phyloP scores from a whole-genome alignment of 1,284 basidiomycete genomes.

The Ganoderma boninense region DNA sequence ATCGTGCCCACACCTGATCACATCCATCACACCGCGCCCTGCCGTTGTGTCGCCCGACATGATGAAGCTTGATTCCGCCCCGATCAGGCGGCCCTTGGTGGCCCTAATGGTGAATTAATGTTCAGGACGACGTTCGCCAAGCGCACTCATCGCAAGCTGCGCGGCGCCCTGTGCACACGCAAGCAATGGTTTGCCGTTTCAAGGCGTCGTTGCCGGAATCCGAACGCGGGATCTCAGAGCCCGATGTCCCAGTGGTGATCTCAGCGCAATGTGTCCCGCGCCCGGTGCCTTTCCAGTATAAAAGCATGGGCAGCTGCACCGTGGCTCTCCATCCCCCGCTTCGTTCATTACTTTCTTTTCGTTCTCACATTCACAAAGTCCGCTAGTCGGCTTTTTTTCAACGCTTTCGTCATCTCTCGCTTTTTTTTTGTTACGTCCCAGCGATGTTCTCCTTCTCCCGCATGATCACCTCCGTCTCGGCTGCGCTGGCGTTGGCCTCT shows the following conservation, averaged over 20 bases:
- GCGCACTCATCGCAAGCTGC: background rate
- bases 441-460: constrained; percentile 31
- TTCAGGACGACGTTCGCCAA: background rate
- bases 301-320: background rate
- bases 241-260: background rate
- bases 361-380: constrained; percentile 25
- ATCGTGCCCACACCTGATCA: background rate
- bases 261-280: background rate
- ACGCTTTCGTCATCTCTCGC: constrained; percentile 9
- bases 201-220: background rate
- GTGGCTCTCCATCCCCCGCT: background rate
- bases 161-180: background rate
- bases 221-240: background rate
- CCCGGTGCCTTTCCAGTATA: background rate
- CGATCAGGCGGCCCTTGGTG: background rate
- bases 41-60: background rate
- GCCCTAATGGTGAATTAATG: background rate
- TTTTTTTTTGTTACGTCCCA: constrained; percentile 24
- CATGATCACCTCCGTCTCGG: constrained; percentile 31
- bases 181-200: background rate
- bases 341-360: constrained; percentile 19
- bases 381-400: constrained; percentile 28
- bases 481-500: constrained; percentile 28
- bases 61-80: background rate
- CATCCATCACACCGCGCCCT: background rate